These are phyloP conservation scores for Penicillium turbatum DNA, from an alignment of 495 filamentous ascomycete genomes.

Conservation along the genomic window DNA sequence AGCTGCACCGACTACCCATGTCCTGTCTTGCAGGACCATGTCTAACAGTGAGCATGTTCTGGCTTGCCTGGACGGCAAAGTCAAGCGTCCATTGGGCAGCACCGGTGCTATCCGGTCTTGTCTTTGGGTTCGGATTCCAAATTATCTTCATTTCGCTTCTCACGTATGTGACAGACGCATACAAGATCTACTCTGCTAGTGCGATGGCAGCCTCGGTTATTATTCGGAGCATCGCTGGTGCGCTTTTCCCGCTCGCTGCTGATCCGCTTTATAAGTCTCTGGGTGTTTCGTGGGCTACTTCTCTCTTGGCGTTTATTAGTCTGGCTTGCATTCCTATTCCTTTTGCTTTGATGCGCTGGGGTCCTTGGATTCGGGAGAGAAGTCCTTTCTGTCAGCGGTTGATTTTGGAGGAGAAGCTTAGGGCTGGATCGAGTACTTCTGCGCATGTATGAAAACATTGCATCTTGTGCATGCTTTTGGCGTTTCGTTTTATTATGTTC, in stretches of 20 bases:
- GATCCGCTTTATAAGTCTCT: constrained; percentile 37
- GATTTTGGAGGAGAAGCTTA: constrained; percentile 22
- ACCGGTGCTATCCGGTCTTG: constrained; percentile 58
- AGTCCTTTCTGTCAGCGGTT: constrained; percentile 42
- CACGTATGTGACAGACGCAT: constrained; percentile 76
- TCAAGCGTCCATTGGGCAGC: constrained; percentile 56
- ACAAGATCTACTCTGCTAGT: constrained; percentile 64
- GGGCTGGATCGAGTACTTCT: constrained; percentile 16
- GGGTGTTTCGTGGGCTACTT: constrained; percentile 43
- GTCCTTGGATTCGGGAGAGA: constrained; percentile 32
- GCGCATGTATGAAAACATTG: constrained; percentile 9
- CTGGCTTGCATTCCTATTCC: constrained; percentile 41
- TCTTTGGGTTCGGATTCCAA: constrained; percentile 67
- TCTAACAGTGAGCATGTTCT: constrained; percentile 61
- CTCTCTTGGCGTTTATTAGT: constrained; percentile 43
- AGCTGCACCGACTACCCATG: constrained; percentile 61
- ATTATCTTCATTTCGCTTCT: constrained; percentile 64
- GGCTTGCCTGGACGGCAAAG: constrained; percentile 65
- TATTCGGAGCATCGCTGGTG: constrained; percentile 58
- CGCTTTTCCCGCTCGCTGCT: constrained; percentile 46
- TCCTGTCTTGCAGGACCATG: constrained; percentile 63
- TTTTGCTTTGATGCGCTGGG: constrained; percentile 35
- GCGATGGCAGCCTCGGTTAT: constrained; percentile 64
- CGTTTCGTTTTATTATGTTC: neutral
- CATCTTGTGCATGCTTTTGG: neutral